phyloP scores from a whole-genome alignment of 345 rosid genomes.

The Stellera chamaejasme region DNA sequence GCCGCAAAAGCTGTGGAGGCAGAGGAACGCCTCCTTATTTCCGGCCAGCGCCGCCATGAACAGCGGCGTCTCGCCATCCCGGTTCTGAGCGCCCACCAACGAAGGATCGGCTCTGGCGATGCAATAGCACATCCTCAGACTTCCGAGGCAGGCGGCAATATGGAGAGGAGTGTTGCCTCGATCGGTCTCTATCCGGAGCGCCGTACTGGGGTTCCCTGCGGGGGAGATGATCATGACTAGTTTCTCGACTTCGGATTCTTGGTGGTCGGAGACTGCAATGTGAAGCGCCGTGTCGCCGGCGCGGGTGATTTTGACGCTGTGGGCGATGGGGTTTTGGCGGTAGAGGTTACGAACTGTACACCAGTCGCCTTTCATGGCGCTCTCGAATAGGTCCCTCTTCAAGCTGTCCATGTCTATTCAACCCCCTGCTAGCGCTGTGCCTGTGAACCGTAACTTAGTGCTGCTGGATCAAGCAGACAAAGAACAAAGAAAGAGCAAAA shows the following conservation, averaged over 20 bases:
- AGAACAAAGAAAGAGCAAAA: too few species aligned
- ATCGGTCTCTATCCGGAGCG: constrained; percentile 12
- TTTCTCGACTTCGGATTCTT: constrained; percentile 13
- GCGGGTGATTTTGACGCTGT: constrained; percentile 14
- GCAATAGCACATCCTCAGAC: constrained; percentile 21
- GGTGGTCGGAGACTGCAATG: constrained; percentile 29
- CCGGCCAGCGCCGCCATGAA: constrained; percentile 33
- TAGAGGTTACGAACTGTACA: constrained; percentile 12
- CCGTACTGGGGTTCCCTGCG: background rate
- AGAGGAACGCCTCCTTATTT: constrained; percentile 26
- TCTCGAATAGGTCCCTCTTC: constrained; percentile 14
- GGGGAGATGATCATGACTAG: constrained; percentile 7
- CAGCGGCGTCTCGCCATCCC: constrained; percentile 31
- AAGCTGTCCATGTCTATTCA: background rate
- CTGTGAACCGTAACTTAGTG: too few species aligned
- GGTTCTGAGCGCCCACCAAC: constrained; percentile 19
- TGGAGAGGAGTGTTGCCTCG: constrained; percentile 36
- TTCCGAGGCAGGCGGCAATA: constrained; percentile 31
- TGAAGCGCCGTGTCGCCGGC: constrained; percentile 37
- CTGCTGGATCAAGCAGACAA: too few species aligned
- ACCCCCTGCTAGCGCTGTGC: too few species aligned
- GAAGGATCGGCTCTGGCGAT: background rate
- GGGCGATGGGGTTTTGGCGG: background rate
- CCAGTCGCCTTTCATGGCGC: constrained; percentile 39
- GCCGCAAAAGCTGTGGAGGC: constrained; percentile 14